phyloP scores from a whole-genome alignment of 1,284 basidiomycete genomes.

The Cystobasidiaceae sp. region DNA sequence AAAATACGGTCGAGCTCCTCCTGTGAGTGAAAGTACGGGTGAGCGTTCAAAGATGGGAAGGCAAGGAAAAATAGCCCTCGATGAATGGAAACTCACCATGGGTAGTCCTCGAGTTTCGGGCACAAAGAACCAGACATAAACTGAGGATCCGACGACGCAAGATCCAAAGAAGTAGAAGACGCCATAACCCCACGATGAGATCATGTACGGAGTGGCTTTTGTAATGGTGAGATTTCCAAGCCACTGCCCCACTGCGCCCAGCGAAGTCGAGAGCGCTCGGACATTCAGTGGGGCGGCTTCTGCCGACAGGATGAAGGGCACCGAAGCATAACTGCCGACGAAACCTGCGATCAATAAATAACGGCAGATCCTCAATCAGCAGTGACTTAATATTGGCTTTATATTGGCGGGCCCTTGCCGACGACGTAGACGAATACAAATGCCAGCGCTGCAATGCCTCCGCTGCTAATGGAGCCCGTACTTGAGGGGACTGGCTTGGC shows the following conservation, averaged over 20 bases:
- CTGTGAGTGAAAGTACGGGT: neutral
- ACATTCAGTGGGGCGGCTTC: neutral
- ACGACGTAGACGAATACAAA: neutral
- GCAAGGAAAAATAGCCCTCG: neutral
- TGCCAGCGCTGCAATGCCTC: neutral
- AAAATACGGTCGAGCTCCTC: neutral
- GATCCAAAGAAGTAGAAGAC: constrained; percentile 26
- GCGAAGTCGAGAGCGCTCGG: neutral
- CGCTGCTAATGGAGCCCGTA: neutral
- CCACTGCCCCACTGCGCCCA: neutral
- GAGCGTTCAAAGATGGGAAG: neutral
- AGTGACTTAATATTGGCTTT: neutral
- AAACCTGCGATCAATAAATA: neutral
- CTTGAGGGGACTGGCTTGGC: neutral
- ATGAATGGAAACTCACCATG: neutral
- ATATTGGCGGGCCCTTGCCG: neutral
- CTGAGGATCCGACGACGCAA: neutral
- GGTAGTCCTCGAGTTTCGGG: constrained; percentile 1
- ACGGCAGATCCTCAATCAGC: neutral
- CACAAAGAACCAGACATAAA: constrained; percentile 14
- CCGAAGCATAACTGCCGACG: neutral
- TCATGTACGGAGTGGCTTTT: neutral
- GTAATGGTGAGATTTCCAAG: neutral
- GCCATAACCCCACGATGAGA: neutral
- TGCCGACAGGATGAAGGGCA: neutral